Evolutionary conservation across 306 rosid genomes (phyloP), one percentile per base, ranked within the genome.

Genomic region (Sechiopsis laciniata): DNA sequence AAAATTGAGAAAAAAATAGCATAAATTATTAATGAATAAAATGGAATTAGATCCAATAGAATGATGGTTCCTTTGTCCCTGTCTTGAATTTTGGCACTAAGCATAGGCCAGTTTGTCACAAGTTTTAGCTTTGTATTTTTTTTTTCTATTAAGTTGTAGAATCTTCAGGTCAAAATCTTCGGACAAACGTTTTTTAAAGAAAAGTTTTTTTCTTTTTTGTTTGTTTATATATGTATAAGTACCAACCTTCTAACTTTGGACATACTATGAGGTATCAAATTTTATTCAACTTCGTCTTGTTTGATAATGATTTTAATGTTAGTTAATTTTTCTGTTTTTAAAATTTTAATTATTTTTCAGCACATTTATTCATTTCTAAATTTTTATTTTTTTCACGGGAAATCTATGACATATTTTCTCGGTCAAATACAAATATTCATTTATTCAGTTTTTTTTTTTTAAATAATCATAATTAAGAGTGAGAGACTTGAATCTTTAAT

Each of bases 31-130:
- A 65, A n/a, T 65, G 29, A 65, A 37, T 65, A 32, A 62, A 35
- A 65, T 64, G 26, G 29, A 40, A 64, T 37, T 64, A 40, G 71
- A 14, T 37, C 9, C 24, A 64, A 64, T 42, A 40, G 71, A 24
- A 65, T 40, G 70, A 37, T 35, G 70, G 14, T 64, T 37, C 51
- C 52, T 37, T 16, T 35, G 26, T 64, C 70, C 2, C 12, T 37
- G 15, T 37, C 70, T 63, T 32, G 51, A 29, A 16, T 16, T 32
- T 63, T 63, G n/a, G 64, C 63, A 11, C 50, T 15, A 29, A 15
- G 50, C 17, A 60, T 60, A 26, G 10, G 2, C 51, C 70, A 37
- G 37, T 63, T 63, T 63, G 50, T 35, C 22, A n/a, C 45, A 14
- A 0, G 0, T 26, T 63, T 26, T 62, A 42, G 69, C 35, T 37